phyloP scores from a whole-genome alignment of 441 rosid species.

The Euphorbia celastroides region DNA sequence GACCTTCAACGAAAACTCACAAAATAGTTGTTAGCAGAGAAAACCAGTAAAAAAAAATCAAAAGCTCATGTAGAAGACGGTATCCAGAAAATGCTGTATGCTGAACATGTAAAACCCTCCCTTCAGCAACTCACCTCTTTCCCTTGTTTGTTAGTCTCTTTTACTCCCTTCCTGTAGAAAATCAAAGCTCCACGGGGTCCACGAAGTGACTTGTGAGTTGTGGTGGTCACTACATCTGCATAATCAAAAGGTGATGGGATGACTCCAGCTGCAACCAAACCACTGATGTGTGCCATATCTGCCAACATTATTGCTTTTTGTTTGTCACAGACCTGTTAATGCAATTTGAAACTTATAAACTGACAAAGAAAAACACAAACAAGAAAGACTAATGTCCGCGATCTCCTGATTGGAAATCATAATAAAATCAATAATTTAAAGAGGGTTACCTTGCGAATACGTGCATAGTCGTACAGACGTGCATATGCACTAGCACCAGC shows the following conservation, averaged over 20 bases:
- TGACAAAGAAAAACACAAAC: slow-evolving; percentile 8
- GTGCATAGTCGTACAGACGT: slow-evolving; percentile 86
- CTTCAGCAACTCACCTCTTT: slow-evolving; percentile 51
- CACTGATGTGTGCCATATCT: slow-evolving; percentile 98
- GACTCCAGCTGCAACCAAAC: slow-evolving; percentile 96
- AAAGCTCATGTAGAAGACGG: background rate
- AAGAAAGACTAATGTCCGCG: background rate
- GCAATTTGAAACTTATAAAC: slow-evolving; percentile 7
- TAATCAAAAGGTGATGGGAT: slow-evolving; percentile 97
- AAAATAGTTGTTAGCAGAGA: slow-evolving; percentile 12
- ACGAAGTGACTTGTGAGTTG: slow-evolving; percentile 97
- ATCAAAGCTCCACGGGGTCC: slow-evolving; percentile 99
- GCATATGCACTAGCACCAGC: slow-evolving; percentile 99
- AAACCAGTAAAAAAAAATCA: background rate
- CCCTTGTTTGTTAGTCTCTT: slow-evolving; percentile 83
- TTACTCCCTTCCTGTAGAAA: slow-evolving; percentile 89
- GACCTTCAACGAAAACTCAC: slow-evolving; percentile 43
- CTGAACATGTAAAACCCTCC: background rate
- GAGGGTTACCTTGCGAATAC: slow-evolving; percentile 69
- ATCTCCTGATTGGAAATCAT: slow-evolving; percentile 4
- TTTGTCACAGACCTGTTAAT: slow-evolving; percentile 81
- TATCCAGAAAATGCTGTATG: background rate
- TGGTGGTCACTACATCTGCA: slow-evolving; percentile 94
- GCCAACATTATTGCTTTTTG: slow-evolving; percentile 84
- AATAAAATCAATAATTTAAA: slow-evolving; percentile 11